Conservation (phyloP, 1,139 yeast genomes). For the Pichia inconspicua region DNA sequence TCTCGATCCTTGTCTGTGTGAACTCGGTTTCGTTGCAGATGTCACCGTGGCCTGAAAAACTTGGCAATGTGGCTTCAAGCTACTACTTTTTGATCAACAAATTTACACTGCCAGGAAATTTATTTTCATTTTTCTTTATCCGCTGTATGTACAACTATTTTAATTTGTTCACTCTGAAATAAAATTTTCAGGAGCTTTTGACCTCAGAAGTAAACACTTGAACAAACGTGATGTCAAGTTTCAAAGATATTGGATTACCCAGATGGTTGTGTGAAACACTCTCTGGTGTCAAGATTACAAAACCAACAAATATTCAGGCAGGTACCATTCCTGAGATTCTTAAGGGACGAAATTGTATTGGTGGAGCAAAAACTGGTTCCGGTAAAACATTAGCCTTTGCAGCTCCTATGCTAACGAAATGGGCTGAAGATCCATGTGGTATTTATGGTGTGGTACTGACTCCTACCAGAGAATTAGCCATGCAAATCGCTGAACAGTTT, state of each 20-base stretch:
- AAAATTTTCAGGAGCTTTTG: too few relatives aligned
- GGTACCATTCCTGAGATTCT: constrained; percentile 86
- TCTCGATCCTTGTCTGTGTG: not conserved
- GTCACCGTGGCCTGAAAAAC: too few relatives aligned
- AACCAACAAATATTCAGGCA: constrained; percentile 80
- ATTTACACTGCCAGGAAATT: too few relatives aligned
- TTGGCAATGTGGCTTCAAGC: too few relatives aligned
- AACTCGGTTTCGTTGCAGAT: too few relatives aligned
- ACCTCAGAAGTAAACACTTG: too few relatives aligned
- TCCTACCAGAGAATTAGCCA: constrained; percentile 92
- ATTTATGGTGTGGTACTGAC: constrained; percentile 83
- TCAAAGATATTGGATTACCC: constrained; percentile 66
- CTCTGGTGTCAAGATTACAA: constrained; percentile 67
- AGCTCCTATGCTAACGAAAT: constrained; percentile 85
- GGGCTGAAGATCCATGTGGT: constrained; percentile 95
- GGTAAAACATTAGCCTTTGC: constrained; percentile 98
- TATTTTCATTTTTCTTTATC: too few relatives aligned
- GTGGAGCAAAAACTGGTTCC: constrained; percentile 97
- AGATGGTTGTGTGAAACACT: constrained; percentile 83
- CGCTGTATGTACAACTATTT: too few relatives aligned
- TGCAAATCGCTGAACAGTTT: constrained; percentile 95
- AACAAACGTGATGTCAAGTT: constrained; percentile 26
- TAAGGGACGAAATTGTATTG: constrained; percentile 83
- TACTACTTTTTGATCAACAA: too few relatives aligned
- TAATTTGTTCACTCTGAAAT: too few relatives aligned